Percentiles rank a stretch among this genome's conserved stretches.
phyloP scores from a whole-genome alignment of 805 yeast genomes.

The Cyberlindnera misumaiensis region DNA sequence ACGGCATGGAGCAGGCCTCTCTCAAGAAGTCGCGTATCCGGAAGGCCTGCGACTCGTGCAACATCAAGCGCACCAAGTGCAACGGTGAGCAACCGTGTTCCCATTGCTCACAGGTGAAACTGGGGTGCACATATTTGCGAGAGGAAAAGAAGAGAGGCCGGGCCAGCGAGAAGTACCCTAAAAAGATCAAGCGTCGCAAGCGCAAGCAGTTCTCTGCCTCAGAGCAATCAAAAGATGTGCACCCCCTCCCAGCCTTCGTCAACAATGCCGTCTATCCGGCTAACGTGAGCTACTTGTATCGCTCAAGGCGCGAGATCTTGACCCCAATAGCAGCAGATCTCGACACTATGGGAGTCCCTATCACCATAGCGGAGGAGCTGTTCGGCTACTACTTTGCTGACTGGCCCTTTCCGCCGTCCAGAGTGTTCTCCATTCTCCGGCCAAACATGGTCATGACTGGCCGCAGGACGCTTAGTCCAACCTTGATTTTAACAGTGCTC shows the following conservation, averaged over 20 bases:
- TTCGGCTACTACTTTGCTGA: constrained; percentile 17
- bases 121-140: constrained; percentile 35
- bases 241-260: no score
- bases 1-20: background rate
- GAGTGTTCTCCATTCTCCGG: constrained; percentile 19
- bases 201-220: constrained; percentile 1
- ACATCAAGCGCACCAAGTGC: constrained; percentile 39
- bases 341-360: constrained; percentile 11
- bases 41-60: constrained; percentile 43
- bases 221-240: no score
- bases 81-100: constrained; percentile 40
- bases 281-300: no score
- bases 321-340: constrained; percentile 4
- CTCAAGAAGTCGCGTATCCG: constrained; percentile 20
- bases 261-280: no score
- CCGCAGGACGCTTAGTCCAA: constrained; percentile 13
- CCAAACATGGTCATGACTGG: constrained; percentile 13
- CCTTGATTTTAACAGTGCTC: constrained; percentile 13
- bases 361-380: constrained; percentile 19
- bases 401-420: constrained; percentile 13
- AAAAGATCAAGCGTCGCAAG: constrained; percentile 22
- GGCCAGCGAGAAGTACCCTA: constrained; percentile 37
- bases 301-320: no score
- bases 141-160: constrained; percentile 34
- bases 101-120: constrained; percentile 30